phyloP scores from a whole-genome alignment of 805 yeast genomes.

The Saccharomyces paradoxus region DNA sequence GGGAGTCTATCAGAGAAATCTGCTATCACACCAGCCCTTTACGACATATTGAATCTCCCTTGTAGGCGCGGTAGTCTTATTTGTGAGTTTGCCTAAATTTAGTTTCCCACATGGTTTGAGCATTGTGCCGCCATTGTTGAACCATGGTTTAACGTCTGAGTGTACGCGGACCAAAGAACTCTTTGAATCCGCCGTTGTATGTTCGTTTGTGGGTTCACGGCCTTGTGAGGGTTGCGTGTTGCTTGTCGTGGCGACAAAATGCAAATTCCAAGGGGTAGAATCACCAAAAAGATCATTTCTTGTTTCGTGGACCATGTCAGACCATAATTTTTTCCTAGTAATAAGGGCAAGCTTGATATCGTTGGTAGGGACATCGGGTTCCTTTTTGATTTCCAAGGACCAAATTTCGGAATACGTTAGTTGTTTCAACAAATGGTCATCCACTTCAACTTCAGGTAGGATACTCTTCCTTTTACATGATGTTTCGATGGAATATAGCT shows the following conservation, averaged over 20 bases:
- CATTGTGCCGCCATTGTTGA: conserved; percentile 11
- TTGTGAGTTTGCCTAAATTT: conserved; percentile 10
- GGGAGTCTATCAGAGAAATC: conserved; percentile 11
- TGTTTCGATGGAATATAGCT: conserved; percentile 25
- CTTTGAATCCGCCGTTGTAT: conserved; percentile 1
- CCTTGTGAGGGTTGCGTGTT: neutral
- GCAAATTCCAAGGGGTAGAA: conserved; percentile 19
- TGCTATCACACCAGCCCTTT: conserved; percentile 29
- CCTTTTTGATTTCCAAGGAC: conserved; percentile 12
- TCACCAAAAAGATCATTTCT: conserved; percentile 28
- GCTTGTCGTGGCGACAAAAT: conserved; percentile 9
- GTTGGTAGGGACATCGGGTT: conserved; percentile 12
- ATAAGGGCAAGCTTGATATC: conserved; percentile 25
- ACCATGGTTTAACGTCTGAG: conserved; percentile 25
- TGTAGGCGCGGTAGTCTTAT: neutral
- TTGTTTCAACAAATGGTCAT: conserved; percentile 20
- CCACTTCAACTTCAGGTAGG: conserved; percentile 27
- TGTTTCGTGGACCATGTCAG: conserved; percentile 20
- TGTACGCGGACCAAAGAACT: conserved; percentile 20
- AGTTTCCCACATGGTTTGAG: conserved; percentile 27
- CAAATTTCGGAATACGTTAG: conserved; percentile 17
- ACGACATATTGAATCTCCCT: conserved; percentile 27
- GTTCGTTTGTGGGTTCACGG: neutral
- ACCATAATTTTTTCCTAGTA: conserved; percentile 28
- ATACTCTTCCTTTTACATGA: conserved; percentile 15